Conservation (phyloP, 768 basidiomycete species). For the Russula olivacea region DNA sequence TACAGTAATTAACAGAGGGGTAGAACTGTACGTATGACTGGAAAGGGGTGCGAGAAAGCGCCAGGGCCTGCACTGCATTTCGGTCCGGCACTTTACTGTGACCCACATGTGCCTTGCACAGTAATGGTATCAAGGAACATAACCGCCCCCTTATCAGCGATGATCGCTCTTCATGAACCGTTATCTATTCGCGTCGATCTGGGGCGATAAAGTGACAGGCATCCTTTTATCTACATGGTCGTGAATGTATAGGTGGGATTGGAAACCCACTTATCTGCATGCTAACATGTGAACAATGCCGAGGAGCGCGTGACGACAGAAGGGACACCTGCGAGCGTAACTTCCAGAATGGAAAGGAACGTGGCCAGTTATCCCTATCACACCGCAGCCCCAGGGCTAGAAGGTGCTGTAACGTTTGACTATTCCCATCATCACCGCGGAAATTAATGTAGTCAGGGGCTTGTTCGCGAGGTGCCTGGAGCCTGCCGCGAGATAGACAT, state of each 20-base stretch:
- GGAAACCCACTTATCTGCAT: neutral
- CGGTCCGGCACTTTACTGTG: neutral
- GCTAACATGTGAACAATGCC: neutral
- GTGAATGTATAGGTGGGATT: neutral
- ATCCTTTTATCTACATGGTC: neutral
- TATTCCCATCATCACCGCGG: constrained; percentile 11
- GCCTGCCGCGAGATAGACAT: neutral
- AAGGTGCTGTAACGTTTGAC: constrained; percentile 5
- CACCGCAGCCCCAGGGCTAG: neutral
- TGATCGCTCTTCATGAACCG: neutral
- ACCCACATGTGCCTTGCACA: neutral
- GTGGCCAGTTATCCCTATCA: constrained; percentile 7
- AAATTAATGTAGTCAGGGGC: neutral
- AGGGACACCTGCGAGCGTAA: neutral
- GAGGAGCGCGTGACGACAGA: constrained; percentile 1
- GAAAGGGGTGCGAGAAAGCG: neutral
- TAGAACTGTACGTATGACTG: neutral
- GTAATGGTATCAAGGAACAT: neutral
- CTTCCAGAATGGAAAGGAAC: constrained; percentile 8
- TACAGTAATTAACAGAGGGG: neutral
- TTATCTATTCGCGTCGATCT: neutral
- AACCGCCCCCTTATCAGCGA: neutral
- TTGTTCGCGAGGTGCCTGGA: neutral
- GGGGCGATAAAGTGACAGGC: neutral
- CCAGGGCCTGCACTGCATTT: constrained; percentile 10